These are phyloP conservation scores for Starmerella potacharoeniae DNA, from an alignment of 805 yeast genomes.

Conservation along the genomic window DNA sequence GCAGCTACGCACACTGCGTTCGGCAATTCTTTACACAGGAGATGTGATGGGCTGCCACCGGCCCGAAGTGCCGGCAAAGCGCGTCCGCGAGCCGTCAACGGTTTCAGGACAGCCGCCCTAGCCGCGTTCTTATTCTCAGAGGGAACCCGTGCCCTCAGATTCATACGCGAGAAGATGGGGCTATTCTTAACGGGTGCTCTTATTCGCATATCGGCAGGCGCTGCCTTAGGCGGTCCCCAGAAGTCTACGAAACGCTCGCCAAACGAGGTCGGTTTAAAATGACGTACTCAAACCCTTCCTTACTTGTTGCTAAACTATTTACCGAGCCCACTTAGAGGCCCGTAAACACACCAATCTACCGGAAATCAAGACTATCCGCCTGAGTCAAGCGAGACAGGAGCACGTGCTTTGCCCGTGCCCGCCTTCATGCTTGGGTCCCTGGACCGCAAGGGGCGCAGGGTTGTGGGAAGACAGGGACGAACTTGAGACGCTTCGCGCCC, in stretches of 20 bases:
- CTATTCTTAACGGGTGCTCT: background rate
- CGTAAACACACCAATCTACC: background rate
- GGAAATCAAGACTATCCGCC: too few relatives aligned
- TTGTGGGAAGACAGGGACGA: background rate
- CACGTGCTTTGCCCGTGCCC: background rate
- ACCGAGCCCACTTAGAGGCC: background rate
- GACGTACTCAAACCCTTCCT: too few relatives aligned
- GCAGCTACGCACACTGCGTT: too few relatives aligned
- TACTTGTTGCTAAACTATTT: background rate
- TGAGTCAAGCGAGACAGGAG: too few relatives aligned
- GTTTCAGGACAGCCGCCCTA: background rate
- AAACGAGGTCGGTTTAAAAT: too few relatives aligned
- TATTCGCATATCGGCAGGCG: background rate
- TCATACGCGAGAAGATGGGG: background rate
- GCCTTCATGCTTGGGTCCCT: background rate
- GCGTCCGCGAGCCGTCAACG: too few relatives aligned
- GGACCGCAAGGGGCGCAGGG: constrained; percentile 3
- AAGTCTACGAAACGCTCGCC: background rate
- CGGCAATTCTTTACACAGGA: too few relatives aligned
- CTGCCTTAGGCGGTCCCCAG: background rate
- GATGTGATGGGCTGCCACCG: too few relatives aligned
- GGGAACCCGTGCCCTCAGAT: background rate
- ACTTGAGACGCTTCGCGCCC: background rate
- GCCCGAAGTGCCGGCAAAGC: too few relatives aligned
- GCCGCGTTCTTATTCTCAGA: background rate